Evolutionary conservation across 2,329 filamentous ascomycete species (phyloP).

Genomic region (Parasarocladium wereldwijsianum): DNA sequence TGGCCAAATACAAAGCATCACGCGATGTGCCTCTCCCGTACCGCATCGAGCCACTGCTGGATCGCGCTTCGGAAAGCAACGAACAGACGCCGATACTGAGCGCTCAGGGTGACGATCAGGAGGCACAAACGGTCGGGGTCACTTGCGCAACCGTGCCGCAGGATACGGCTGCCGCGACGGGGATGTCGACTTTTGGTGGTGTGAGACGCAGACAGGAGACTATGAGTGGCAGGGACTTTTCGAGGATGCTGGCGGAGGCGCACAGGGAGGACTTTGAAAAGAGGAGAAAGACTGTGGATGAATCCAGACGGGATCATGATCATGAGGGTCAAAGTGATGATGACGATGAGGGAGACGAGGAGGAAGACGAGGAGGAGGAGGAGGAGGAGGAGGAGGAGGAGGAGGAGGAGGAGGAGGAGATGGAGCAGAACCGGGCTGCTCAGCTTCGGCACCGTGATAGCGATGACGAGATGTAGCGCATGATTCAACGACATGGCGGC

Average conservation of each 20-base stretch:
- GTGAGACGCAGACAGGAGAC: constrained; percentile 19
- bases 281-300: constrained; percentile 31
- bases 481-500: too few species aligned
- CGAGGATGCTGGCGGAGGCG: constrained; percentile 61
- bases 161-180: constrained; percentile 11
- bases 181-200: constrained; percentile 8
- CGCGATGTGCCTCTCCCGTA: constrained; percentile 82
- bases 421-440: not conserved
- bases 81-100: constrained; percentile 13
- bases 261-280: constrained; percentile 90
- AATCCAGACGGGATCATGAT: constrained; percentile 6
- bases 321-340: constrained; percentile 12
- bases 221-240: constrained; percentile 23
- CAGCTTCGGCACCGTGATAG: not conserved
- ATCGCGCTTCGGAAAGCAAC: constrained; percentile 24
- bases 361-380: constrained; percentile 15
- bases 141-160: not conserved
- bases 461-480: too few species aligned
- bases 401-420: constrained; percentile 8
- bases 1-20: constrained; percentile 76
- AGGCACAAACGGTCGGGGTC: constrained; percentile 9
- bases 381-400: constrained; percentile 15
- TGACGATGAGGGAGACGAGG: constrained; percentile 20
- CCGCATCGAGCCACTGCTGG: constrained; percentile 35
- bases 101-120: constrained; percentile 8